A percentile compares a stretch with the other conserved stretches of the same genome.
Conservation (phyloP, 192 early-diverging fungal species). For the Coemansia sp. region DNA sequence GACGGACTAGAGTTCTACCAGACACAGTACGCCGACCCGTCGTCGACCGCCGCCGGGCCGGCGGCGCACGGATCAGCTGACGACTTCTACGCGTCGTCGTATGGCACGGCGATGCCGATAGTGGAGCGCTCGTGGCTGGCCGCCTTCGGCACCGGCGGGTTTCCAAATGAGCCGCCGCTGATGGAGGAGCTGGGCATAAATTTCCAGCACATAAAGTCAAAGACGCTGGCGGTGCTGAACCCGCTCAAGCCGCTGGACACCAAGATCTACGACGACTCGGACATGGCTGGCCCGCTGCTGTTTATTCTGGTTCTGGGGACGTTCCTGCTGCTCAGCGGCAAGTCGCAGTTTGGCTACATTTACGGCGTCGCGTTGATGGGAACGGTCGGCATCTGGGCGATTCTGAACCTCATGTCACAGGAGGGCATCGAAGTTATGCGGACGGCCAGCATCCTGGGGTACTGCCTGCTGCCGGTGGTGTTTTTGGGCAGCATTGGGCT, state of each 20-base stretch:
- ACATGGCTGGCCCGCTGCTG: conserved; percentile 90
- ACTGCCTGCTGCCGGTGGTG: conserved; percentile 94
- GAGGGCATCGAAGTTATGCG: conserved; percentile 78
- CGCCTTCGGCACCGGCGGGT: conserved; percentile 90
- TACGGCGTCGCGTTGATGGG: conserved; percentile 93
- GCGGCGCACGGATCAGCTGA: conserved; percentile 35
- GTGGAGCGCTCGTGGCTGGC: conserved; percentile 51
- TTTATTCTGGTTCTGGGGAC: conserved; percentile 90
- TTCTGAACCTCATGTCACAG: conserved; percentile 93
- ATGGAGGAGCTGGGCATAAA: conserved; percentile 96
- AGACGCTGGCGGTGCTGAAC: conserved; percentile 82
- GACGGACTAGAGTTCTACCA: conserved; percentile 52
- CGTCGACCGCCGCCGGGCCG: conserved; percentile 12
- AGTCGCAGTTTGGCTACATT: conserved; percentile 96
- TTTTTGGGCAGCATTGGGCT: conserved; percentile 75
- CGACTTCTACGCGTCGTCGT: conserved; percentile 49
- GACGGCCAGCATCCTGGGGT: conserved; percentile 93
- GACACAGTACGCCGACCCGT: conserved; percentile 45
- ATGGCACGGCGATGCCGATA: conserved; percentile 42
- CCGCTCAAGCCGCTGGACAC: conserved; percentile 69
- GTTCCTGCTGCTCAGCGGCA: conserved; percentile 85
- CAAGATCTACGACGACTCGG: conserved; percentile 93
- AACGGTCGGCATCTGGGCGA: conserved; percentile 74
- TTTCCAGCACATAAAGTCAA: conserved; percentile 86
- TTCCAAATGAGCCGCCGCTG: conserved; percentile 88